Evolutionary conservation across 805 yeast genomes (phyloP), one percentile per base, ranked within the genome.

Genomic region (Cyberlindnera euphorbiae): DNA sequence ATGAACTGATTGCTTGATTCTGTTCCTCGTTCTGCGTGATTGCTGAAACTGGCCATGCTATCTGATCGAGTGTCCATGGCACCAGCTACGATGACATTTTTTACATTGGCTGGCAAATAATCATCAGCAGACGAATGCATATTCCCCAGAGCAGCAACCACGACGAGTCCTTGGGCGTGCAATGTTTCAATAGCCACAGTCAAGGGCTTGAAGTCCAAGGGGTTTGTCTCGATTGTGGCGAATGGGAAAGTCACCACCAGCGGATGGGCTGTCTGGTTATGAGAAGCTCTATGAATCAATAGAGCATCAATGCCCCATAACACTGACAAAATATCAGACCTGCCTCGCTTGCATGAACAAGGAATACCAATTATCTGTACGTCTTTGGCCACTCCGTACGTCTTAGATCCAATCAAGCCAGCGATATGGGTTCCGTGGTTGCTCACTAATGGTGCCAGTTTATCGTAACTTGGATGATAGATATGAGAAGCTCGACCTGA

Each of bases 361-460:
- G 85, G 86, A 12, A 89, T 77, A 15, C 2, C 95, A 8, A 83
- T 65, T 8, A 87, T 50, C 9, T 66, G 64, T 11, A 73, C 75
- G 23, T 73, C 59, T 55, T 88, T 88, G 14, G 95, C 86, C 3
- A 85, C 90, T 6, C 97, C 97, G 62, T 66, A 88, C 3, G 78
- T 74, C 35, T 61, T 68, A 3, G 96, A 84, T 0, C 89, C 96
- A 35, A 86, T 72, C 11, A 86, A 64, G 3, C 96, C 96, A 0
- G 96, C 95, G 30, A 89, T 93, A 59, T 88, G 96, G 2, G 96
- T 87, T 0, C 96, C 97, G 58, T 88, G 97, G 0, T 96, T 96
- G 59, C 53, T 87, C 95, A 4, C 79, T 82, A 2, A 23, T 11
- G 14, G 13, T 14, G 1, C 75, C 75, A 47, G 76, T 82, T 47